Percentiles rank a stretch among this genome's conserved stretches.
Evolutionary conservation across 192 early-diverging fungal genomes (phyloP).

Genomic region (Dissophora globulifera): DNA sequence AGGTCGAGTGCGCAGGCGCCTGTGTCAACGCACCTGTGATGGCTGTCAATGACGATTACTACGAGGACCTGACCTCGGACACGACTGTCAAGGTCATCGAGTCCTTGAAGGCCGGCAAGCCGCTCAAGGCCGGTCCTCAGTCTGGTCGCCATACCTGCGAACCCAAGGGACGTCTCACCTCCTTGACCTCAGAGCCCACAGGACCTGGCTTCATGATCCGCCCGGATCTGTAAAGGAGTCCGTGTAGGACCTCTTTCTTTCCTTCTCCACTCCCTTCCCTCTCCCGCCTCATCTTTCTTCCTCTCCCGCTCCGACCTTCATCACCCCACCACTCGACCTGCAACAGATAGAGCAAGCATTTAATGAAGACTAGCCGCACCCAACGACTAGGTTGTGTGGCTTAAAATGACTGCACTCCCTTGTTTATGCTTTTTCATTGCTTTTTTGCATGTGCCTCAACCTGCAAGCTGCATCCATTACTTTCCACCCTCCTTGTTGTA

Average conservation of each 20-base stretch:
- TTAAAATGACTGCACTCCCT: not conserved
- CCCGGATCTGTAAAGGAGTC: slow-evolving; percentile 70
- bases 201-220: slow-evolving; percentile 93
- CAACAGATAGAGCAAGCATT: slow-evolving; percentile 2
- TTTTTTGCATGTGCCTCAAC: no score
- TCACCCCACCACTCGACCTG: no score
- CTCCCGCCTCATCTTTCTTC: not conserved
- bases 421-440: not conserved
- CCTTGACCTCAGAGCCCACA: slow-evolving; percentile 84
- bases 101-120: slow-evolving; percentile 82
- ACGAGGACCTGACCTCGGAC: slow-evolving; percentile 97
- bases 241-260: not conserved
- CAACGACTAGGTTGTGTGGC: no score
- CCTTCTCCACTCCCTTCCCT: not conserved
- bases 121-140: slow-evolving; percentile 84
- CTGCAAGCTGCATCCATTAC: no score
- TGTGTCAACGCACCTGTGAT: slow-evolving; percentile 98
- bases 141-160: slow-evolving; percentile 91
- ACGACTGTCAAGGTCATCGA: slow-evolving; percentile 89
- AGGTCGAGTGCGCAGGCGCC: slow-evolving; percentile 99
- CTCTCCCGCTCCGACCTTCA: no score
- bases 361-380: no score
- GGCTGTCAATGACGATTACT: slow-evolving; percentile 98
- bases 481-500: no score
- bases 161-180: slow-evolving; percentile 82